A percentile compares a stretch with the other conserved stretches of the same genome.
phyloP scores from a whole-genome alignment of 805 yeast species.

The Candida cerambycidarum region DNA sequence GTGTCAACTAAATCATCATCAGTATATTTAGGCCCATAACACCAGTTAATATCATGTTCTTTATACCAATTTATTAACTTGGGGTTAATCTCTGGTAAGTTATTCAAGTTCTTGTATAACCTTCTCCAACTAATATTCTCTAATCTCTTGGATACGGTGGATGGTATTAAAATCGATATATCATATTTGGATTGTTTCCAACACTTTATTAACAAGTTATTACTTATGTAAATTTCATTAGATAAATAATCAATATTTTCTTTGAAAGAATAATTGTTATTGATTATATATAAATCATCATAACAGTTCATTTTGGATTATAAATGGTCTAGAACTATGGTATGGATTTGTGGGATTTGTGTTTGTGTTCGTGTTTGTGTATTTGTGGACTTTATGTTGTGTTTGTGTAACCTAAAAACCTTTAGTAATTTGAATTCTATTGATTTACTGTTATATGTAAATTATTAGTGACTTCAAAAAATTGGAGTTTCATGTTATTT shows the following conservation, averaged over 20 bases:
- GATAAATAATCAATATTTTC: conserved; percentile 21
- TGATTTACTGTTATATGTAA: too few relatives aligned
- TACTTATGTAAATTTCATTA: conserved; percentile 15
- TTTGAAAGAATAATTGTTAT: conserved; percentile 15
- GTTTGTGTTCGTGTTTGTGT: too few relatives aligned
- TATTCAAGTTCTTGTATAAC: conserved; percentile 29
- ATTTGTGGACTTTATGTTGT: too few relatives aligned
- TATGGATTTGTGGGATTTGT: neutral
- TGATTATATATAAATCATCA: conserved; percentile 17
- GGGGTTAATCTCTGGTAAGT: conserved; percentile 38
- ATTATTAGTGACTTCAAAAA: neutral
- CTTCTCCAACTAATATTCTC: conserved; percentile 43
- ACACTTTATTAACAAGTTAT: conserved; percentile 15
- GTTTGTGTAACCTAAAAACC: too few relatives aligned
- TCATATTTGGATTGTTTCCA: conserved; percentile 16
- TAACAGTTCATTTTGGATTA: conserved; percentile 14
- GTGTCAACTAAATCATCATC: conserved; percentile 4
- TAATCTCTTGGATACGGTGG: conserved; percentile 23
- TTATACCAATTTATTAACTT: conserved; percentile 53
- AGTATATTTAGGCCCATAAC: conserved; percentile 48
- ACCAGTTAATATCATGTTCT: conserved; percentile 53
- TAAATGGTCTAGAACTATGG: neutral
- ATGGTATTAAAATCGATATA: conserved; percentile 16
- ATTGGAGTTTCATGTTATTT: conserved; percentile 6
- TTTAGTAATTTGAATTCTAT: too few relatives aligned